phyloP scores from a whole-genome alignment of 805 yeast species.

The Candida peoriensis region DNA sequence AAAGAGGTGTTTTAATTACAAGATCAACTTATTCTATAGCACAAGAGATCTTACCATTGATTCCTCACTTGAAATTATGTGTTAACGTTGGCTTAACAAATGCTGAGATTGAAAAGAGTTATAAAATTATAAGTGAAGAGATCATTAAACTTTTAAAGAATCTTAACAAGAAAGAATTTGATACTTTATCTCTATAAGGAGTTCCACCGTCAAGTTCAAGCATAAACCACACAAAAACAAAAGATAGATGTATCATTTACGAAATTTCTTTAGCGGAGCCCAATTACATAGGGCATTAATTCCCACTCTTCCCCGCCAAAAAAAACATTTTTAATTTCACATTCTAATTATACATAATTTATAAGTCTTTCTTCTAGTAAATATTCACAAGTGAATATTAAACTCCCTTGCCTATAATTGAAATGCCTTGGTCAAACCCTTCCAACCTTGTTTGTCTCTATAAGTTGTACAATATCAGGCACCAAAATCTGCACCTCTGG shows the following conservation, averaged over 20 bases:
- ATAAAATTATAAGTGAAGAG: constrained; percentile 30
- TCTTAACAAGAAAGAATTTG: constrained; percentile 4
- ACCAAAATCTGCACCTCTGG: too few species aligned
- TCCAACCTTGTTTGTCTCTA: too few species aligned
- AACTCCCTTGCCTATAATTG: too few species aligned
- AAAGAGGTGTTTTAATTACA: constrained; percentile 52
- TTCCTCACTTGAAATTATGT: constrained; percentile 53
- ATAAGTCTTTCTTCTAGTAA: too few species aligned
- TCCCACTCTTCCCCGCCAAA: too few species aligned
- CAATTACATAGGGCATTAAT: neutral
- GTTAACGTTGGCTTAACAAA: constrained; percentile 42
- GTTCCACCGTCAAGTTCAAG: neutral
- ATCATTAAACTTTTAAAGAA: constrained; percentile 18
- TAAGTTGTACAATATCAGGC: too few species aligned
- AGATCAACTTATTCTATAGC: constrained; percentile 60
- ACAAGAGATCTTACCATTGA: constrained; percentile 69
- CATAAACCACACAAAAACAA: neutral
- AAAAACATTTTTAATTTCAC: too few species aligned
- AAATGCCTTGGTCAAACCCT: too few species aligned
- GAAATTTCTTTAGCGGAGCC: neutral
- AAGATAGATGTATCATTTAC: neutral
- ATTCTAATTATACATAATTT: too few species aligned
- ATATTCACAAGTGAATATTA: too few species aligned
- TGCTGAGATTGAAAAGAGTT: constrained; percentile 40
- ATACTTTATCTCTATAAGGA: neutral